Percentiles rank a stretch among this genome's conserved stretches.
Evolutionary conservation across 306 rosid genomes (phyloP).

Genomic region (Cucurbita ficifolia): DNA sequence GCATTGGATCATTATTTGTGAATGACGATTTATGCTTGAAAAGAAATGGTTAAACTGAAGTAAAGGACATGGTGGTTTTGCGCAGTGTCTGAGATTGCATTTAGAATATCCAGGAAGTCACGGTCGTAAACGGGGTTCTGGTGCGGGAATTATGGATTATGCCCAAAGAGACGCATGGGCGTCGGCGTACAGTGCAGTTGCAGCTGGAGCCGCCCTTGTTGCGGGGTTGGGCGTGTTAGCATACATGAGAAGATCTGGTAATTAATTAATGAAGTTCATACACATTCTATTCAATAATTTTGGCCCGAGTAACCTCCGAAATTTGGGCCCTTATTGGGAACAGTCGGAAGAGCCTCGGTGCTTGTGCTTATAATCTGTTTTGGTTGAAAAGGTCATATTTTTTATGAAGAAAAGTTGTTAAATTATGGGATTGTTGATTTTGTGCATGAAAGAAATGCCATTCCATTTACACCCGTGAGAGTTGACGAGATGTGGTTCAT

Average conservation of each 20-base stretch:
- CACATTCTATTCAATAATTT: not conserved
- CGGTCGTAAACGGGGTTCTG: constrained; percentile 13
- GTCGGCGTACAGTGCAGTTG: constrained; percentile 37
- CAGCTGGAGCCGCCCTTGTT: constrained; percentile 66
- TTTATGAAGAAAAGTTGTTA: not conserved
- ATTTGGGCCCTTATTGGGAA: not conserved
- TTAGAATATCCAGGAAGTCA: constrained; percentile 54
- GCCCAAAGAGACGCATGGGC: constrained; percentile 47
- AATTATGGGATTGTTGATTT: not conserved
- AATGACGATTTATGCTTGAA: not conserved
- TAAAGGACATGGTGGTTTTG: not conserved
- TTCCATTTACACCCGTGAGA: not conserved
- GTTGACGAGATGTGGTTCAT: not conserved
- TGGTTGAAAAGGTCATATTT: not conserved
- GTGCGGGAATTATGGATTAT: constrained; percentile 22
- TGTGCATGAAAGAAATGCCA: not conserved
- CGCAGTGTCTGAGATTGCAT: constrained; percentile 82
- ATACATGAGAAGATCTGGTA: constrained; percentile 30
- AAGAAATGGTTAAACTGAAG: not conserved
- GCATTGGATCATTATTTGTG: not conserved
- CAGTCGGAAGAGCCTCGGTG: not conserved
- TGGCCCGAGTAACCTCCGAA: not conserved
- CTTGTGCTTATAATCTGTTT: not conserved
- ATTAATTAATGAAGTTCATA: constrained; percentile 3
- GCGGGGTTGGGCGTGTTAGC: constrained; percentile 53